These are phyloP conservation scores for Cercospora brassicicola DNA, from an alignment of 2,329 filamentous ascomycete species.

Conservation along the genomic window DNA sequence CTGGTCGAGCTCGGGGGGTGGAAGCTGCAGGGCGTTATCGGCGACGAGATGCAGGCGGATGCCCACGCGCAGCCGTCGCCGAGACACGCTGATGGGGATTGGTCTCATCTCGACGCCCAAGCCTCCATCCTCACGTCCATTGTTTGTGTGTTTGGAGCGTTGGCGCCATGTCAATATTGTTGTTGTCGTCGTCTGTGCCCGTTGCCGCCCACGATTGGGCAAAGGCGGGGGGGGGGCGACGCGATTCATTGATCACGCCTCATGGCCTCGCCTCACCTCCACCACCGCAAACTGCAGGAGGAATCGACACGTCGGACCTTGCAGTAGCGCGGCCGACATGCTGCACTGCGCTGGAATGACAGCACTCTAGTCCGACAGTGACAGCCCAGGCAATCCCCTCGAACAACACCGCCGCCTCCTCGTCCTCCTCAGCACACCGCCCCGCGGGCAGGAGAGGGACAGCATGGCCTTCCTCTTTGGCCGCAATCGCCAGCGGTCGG, in stretches of 20 bases:
- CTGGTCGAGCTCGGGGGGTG: not conserved
- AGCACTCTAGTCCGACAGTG: not conserved
- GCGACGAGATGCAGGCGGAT: not conserved
- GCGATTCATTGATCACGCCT: conserved; percentile 1
- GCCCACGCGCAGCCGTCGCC: not conserved
- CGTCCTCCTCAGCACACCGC: not conserved
- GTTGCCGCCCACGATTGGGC: not conserved
- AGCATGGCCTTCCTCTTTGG: conserved; percentile 71
- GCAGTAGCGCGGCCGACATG: conserved; percentile 4
- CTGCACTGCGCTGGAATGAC: not conserved
- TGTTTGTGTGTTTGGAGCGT: not conserved
- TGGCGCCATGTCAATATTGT: not conserved
- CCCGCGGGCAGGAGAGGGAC: not conserved
- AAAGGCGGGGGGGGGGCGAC: not conserved
- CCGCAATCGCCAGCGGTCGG: conserved; percentile 61
- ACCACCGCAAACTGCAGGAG: not conserved
- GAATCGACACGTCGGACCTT: not conserved
- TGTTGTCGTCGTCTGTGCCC: not conserved
- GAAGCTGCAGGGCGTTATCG: not conserved
- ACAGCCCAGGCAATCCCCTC: not conserved
- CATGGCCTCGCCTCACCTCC: not conserved
- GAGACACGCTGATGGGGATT: not conserved
- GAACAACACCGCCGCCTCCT: not conserved
- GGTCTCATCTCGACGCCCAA: not conserved
- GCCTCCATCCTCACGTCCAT: not conserved